Base-by-base conservation (phyloP, 352 stramenopile species). In the Pythium chondricola region DNA sequence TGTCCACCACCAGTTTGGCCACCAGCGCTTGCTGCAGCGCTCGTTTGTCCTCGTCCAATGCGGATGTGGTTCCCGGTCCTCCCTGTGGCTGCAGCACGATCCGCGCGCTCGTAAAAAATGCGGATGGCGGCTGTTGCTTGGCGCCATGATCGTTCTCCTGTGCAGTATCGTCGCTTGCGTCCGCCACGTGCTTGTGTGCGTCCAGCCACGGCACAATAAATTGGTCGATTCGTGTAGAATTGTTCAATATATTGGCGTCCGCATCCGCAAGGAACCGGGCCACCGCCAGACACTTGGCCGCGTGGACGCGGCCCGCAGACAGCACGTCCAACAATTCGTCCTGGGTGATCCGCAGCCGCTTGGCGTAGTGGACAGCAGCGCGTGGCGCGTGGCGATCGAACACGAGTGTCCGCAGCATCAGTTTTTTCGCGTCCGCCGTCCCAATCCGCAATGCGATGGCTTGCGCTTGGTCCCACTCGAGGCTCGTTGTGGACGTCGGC, bases 301-400 rank as follows among this genome's bases (percentile, higher is more conserved):
- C 9, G 27, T 52, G 45, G 27, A 52, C 48, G 30, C 52, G 37
- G 10, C 47, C 52, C 25, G 55, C 43, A 2, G 18, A 10, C 11
- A 69, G 47, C 42, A 51, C 35, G 2, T 11, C 32, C 48, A 87
- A 16, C 4, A 82, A 40, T 26, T 76, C 69, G 26, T 60, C 24
- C 2, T 53, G 38, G 6, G 33, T 27, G 32, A 85, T 13, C 32
- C 54, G 44, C 24, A 90, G 56, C 1, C 79, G 76, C 48, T 75
- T 71, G 20, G 72, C 68, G 61, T 90, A 90, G 47, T 90, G 79
- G 17, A 68, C 79, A 3, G 76, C 79, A 4, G 76, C 76, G 31
- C 64, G 65, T 4, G 69, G 67, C n/a, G 60, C 65, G 26, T 66
- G 27, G 14, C 63, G 67, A 7, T 56, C 21, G 30, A 53, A 56